Evolutionary conservation across 1,284 basidiomycete genomes (phyloP).

Genomic region (Omphalotus olearius): DNA sequence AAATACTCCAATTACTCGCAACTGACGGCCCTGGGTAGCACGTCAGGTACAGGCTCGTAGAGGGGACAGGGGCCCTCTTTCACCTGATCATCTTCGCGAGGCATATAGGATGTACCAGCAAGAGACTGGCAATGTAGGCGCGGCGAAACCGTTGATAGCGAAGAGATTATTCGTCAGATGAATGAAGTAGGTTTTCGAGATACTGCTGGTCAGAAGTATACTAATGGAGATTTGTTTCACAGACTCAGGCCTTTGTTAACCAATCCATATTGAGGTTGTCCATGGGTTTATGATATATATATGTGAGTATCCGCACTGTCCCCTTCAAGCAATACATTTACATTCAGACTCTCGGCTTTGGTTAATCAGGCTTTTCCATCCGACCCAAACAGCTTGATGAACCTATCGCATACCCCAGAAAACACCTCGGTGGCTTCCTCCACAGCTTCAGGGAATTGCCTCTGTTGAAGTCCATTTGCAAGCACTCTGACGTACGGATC

Average conservation of each 20-base stretch:
- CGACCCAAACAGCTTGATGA: conserved; percentile 39
- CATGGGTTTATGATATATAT: no score
- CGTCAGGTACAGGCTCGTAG: conserved; percentile 72
- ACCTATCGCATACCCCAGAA: conserved; percentile 35
- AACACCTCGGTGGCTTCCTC: conserved; percentile 43
- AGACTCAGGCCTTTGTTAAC: no score
- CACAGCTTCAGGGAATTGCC: conserved; percentile 42
- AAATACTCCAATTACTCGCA: background rate
- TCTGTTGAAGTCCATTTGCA: conserved; percentile 27
- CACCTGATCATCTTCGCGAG: conserved; percentile 84
- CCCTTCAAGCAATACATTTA: no score
- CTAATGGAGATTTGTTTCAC: no score
- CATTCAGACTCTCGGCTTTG: no score
- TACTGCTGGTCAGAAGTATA: no score
- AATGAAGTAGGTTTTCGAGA: conserved; percentile 10
- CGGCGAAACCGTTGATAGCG: conserved; percentile 61
- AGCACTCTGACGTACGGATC: conserved; percentile 39
- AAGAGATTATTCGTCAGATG: conserved; percentile 65
- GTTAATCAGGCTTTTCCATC: conserved; percentile 32
- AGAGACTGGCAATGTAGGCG: conserved; percentile 75
- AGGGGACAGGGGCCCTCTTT: conserved; percentile 73
- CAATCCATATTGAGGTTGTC: no score
- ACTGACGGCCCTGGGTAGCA: conserved; percentile 39
- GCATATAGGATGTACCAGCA: conserved; percentile 81
- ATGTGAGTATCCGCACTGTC: no score